Evolutionary conservation across 2,329 filamentous ascomycete genomes (phyloP).

Genomic region (Dactylellina leptospora): DNA sequence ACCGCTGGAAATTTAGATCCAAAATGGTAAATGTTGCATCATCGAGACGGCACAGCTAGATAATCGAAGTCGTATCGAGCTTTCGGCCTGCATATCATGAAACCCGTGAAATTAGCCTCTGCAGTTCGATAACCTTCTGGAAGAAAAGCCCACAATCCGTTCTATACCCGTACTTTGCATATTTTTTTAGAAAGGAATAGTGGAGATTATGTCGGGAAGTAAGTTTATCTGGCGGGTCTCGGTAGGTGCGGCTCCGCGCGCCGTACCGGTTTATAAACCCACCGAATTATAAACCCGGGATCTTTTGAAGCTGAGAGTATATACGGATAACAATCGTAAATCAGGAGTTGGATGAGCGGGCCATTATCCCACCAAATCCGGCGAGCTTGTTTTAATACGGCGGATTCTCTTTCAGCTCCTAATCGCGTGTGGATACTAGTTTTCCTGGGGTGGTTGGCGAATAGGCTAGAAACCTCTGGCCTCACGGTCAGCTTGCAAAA

Average conservation of each 20-base stretch:
- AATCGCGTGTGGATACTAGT: too few species aligned
- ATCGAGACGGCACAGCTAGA: slow-evolving; percentile 27
- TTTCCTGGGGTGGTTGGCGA: slow-evolving; percentile 13
- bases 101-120: slow-evolving; percentile 45
- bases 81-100: slow-evolving; percentile 45
- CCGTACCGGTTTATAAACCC: slow-evolving; percentile 6
- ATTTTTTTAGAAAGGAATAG: not conserved
- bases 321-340: not conserved
- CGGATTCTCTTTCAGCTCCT: too few species aligned
- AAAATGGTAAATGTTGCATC: slow-evolving; percentile 35
- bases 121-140: not conserved
- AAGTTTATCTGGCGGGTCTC: not conserved
- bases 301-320: not conserved
- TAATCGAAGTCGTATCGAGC: slow-evolving; percentile 34
- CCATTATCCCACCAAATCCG: slow-evolving; percentile 20
- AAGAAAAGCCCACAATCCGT: not conserved
- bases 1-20: slow-evolving; percentile 19
- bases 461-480: not conserved
- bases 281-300: slow-evolving; percentile 11
- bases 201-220: not conserved
- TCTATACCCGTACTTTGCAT: not conserved
- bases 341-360: slow-evolving; percentile 25
- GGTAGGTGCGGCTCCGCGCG: not conserved
- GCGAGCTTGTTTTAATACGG: slow-evolving; percentile 2
- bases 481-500: too few species aligned